Evolutionary conservation across 805 yeast genomes (phyloP).

Genomic region (Saccharomycopsis microspora): DNA sequence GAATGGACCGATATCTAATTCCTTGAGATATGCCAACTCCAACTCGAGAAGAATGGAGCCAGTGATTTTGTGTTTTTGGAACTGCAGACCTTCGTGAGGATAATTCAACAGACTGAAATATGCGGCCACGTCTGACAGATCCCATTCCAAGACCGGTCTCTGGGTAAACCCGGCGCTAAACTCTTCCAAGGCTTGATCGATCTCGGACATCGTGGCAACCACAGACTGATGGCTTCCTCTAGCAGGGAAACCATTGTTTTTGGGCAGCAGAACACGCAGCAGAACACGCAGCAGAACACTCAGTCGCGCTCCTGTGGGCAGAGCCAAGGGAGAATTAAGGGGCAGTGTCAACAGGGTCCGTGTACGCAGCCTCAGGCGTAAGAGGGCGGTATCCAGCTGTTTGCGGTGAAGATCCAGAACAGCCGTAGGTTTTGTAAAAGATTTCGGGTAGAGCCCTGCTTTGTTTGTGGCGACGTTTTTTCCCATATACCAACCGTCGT

Average conservation of each 20-base stretch:
- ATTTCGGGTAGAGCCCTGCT: constrained; percentile 85
- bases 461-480: constrained; percentile 57
- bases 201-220: constrained; percentile 51
- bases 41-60: constrained; percentile 79
- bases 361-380: constrained; percentile 53
- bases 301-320: constrained; percentile 1
- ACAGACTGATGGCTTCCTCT: constrained; percentile 29
- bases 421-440: constrained; percentile 49
- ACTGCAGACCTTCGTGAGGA: constrained; percentile 62
- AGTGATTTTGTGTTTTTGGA: constrained; percentile 78
- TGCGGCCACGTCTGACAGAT: constrained; percentile 74
- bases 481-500: constrained; percentile 97
- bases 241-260: background rate
- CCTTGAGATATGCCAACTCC: constrained; percentile 79
- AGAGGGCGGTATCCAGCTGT: constrained; percentile 24
- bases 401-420: constrained; percentile 2
- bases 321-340: constrained; percentile 5
- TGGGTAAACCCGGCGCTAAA: constrained; percentile 15
- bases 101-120: constrained; percentile 68
- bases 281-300: constrained; percentile 2
- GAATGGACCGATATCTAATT: constrained; percentile 81
- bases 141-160: constrained; percentile 38
- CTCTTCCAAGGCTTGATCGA: constrained; percentile 63
- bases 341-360: constrained; percentile 20
- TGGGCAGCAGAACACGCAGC: background rate